Evolutionary conservation across 164 flowering plant genomes (phyloP), one percentile per base, ranked within the genome.

Genomic region (Echeveria elegans): DNA sequence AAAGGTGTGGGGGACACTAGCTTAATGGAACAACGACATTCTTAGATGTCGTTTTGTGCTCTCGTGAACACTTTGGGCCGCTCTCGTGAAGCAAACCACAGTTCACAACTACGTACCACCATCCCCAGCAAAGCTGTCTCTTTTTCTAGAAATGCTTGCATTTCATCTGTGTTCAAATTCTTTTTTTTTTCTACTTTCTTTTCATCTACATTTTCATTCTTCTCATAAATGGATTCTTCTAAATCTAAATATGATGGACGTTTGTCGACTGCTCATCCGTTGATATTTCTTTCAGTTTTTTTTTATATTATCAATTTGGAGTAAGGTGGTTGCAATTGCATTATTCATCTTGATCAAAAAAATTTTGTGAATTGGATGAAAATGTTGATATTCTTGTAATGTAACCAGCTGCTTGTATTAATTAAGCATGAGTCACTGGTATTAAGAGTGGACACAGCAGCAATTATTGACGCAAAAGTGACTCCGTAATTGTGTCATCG

Each of bases 1-100:
- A 56, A 26, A 56, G 32, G 32, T 29, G 34, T 56, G 60, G 60
- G 30, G 30, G 60, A 26, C 14, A 24, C 11, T 8, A 50, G 26
- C 7, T 53, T 24, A 6, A 12, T 56, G 34, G 2, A 28, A 56
- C 32, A 56, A 56, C 18, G 61, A 56, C 61, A 26, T 56, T 12
- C 16, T 56, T 31, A 56, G 4, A 56, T 56, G 61, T 56, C 61
- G 61, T 56, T 52, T 56, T 56, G 32, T 56, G 31, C 61, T 19
- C 61, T 24, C 61, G 61, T 56, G 61, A 56, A 56, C 61, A 12
- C 61, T 56, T 56, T 28, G 61, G 61, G 61, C 61, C 61, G 26
- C 61, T 56, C 61, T 56, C 61, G 61, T 56, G 61, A 56, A 29
- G 47, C 18, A 43, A 43, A n/a, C n/a, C n/a, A n/a, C n/a, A n/a